Evolutionary conservation across 192 early-diverging fungal species (phyloP), one percentile per base, ranked within the genome.

Genomic region (Dissophora ornata): DNA sequence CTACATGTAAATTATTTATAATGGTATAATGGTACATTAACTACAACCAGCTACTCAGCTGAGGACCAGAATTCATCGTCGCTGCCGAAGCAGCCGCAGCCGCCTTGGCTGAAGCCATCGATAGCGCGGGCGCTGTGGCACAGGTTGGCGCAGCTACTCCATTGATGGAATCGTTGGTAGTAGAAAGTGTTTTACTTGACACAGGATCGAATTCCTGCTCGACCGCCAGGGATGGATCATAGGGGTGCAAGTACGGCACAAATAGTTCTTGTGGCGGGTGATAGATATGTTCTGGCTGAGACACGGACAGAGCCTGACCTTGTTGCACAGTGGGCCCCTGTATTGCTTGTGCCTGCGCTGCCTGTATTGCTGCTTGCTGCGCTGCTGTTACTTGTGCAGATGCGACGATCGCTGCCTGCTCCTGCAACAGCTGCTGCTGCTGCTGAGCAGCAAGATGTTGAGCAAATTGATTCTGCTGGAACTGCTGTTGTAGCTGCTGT

Each of bases 201-300:
- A 28, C 6, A 54, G 22, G 1, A 61, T 69, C 9, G 49, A 47
- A 54, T 55, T 28, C 57, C 38, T 16, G 52, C 25, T 62, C 68
- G 4, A 48, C 19, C 19, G 68, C 62, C 28, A 62, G 70, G 12
- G 70, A 65, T 1, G 70, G 70, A 28, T 64, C 62, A 67, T 63
- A 75, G 15, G 71, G 71, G 42, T 75, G 71, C 26, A 75, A 32
- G 25, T 66, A 75, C 0, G 71, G 62, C 22, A 41, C 63, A 49
- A 75, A 75, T 15, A 75, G 62, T 36, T 75, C 40, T 16, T 75
- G 62, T 0, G 33, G 55, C 0, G 71, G 50, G 34, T 75, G 71
- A 40, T 49, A 61, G 0, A 34, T 22, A 34, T 55, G 57, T n/a
- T 12, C 42, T 40, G 63, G 28, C 8, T 47, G 42, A 19, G 22